phyloP scores from a whole-genome alignment of 2,329 filamentous ascomycete species.

The Tolypocladium album region DNA sequence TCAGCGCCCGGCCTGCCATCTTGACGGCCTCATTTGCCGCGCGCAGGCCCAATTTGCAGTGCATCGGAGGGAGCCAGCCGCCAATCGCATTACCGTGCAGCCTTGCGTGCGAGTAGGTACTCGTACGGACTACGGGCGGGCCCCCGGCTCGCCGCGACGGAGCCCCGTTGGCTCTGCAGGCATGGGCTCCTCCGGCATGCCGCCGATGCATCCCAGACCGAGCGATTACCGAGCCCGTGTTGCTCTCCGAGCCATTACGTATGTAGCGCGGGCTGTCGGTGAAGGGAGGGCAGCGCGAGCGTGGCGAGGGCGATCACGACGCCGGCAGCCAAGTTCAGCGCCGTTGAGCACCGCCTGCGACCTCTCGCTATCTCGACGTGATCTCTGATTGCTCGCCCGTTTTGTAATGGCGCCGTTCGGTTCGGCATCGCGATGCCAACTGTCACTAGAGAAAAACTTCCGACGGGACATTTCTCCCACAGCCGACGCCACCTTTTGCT shows the following conservation, averaged over 20 bases:
- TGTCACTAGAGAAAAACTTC: not conserved
- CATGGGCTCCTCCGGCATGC: not conserved
- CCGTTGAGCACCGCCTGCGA: too few species aligned
- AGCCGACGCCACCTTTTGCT: not conserved
- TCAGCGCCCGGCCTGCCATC: not conserved
- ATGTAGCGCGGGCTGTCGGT: too few species aligned
- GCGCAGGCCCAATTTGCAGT: not conserved
- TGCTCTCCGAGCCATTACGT: not conserved
- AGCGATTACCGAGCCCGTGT: not conserved
- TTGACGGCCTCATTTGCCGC: not conserved
- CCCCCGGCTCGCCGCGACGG: not conserved
- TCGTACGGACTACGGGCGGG: too few species aligned
- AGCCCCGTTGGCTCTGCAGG: not conserved
- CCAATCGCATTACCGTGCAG: not conserved
- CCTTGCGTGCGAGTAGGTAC: not conserved
- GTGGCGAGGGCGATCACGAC: not conserved
- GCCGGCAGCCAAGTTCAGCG: not conserved
- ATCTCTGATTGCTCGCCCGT: not conserved
- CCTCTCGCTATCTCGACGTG: not conserved
- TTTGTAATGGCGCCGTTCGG: not conserved
- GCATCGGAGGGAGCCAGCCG: not conserved
- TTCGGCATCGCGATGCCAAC: not conserved
- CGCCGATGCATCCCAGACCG: not conserved
- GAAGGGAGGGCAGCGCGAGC: not conserved
- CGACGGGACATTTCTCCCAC: not conserved